Conservation (phyloP, 2,329 filamentous ascomycete genomes). For the Cryphonectria parasitica region DNA sequence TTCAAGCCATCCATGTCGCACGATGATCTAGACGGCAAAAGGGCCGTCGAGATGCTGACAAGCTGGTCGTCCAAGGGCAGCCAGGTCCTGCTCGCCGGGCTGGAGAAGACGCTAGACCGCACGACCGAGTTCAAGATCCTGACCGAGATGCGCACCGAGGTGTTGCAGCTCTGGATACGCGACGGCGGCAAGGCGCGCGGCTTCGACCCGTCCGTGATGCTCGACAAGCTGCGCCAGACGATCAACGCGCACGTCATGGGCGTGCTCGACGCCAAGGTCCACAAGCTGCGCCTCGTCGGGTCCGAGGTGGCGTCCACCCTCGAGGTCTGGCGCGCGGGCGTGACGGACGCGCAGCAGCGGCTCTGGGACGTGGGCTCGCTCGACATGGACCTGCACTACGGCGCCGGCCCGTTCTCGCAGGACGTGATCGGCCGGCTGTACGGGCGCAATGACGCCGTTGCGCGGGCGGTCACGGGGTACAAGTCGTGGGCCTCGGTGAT, state of each 20-base stretch:
- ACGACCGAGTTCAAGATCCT: slow-evolving; percentile 71
- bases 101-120: slow-evolving; percentile 61
- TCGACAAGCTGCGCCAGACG: slow-evolving; percentile 68
- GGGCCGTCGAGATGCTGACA: slow-evolving; percentile 63
- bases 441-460: slow-evolving; percentile 71
- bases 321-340: slow-evolving; percentile 60
- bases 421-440: slow-evolving; percentile 71
- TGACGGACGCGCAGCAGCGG: slow-evolving; percentile 53
- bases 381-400: slow-evolving; percentile 66
- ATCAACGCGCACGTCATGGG: slow-evolving; percentile 70
- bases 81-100: slow-evolving; percentile 62
- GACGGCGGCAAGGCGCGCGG: slow-evolving; percentile 67
- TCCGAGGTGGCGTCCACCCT: slow-evolving; percentile 66
- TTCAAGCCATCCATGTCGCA: slow-evolving; percentile 89
- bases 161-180: slow-evolving; percentile 76
- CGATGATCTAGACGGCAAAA: slow-evolving; percentile 69
- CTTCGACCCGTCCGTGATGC: slow-evolving; percentile 69
- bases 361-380: slow-evolving; percentile 72
- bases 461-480: slow-evolving; percentile 65
- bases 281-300: slow-evolving; percentile 67
- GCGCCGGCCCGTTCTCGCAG: slow-evolving; percentile 70
- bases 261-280: slow-evolving; percentile 66
- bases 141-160: slow-evolving; percentile 68
- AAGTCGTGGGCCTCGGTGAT: slow-evolving; percentile 75
- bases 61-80: slow-evolving; percentile 67